Evolutionary conservation across 2,329 filamentous ascomycete species (phyloP).

Genomic region (Cordyceps farinosa): DNA sequence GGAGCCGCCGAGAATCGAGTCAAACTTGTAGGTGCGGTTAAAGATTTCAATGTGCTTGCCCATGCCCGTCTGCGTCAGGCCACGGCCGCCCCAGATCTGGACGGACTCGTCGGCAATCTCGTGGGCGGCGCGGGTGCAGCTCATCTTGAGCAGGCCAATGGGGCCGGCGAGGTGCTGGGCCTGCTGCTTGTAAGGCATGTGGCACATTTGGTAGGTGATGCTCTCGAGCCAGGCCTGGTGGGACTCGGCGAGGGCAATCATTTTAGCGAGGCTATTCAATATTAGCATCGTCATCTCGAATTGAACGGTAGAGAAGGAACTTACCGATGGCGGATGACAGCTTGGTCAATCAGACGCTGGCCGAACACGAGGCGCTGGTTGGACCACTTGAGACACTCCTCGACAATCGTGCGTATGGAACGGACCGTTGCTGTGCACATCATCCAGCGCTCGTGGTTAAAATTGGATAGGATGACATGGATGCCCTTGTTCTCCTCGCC

Average conservation of each 20-base stretch:
- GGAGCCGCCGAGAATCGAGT: conserved; percentile 72
- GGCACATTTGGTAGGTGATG: conserved; percentile 83
- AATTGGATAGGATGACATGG: conserved; percentile 78
- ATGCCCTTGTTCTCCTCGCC: conserved; percentile 85
- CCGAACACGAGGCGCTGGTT: conserved; percentile 83
- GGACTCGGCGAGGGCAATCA: conserved; percentile 79
- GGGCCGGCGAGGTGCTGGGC: conserved; percentile 72
- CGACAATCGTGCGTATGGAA: conserved; percentile 64
- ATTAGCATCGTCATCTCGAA: background rate
- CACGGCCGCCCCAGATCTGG: conserved; percentile 82
- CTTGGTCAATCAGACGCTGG: conserved; percentile 78
- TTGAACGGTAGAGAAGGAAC: conserved; percentile 21
- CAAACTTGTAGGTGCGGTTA: conserved; percentile 79
- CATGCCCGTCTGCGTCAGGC: conserved; percentile 78
- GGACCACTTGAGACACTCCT: conserved; percentile 84
- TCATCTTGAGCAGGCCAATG: conserved; percentile 79
- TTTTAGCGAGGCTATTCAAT: conserved; percentile 64
- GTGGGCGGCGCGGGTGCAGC: conserved; percentile 70
- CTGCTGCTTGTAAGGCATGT: conserved; percentile 78
- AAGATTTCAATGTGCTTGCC: conserved; percentile 80
- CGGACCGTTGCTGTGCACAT: conserved; percentile 67
- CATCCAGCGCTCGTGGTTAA: conserved; percentile 82
- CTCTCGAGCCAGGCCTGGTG: conserved; percentile 82
- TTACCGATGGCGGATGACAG: conserved; percentile 76
- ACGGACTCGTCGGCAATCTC: conserved; percentile 80